Evolutionary conservation across 2,329 filamentous ascomycete species (phyloP).

Genomic region (Colletotrichum sp.): DNA sequence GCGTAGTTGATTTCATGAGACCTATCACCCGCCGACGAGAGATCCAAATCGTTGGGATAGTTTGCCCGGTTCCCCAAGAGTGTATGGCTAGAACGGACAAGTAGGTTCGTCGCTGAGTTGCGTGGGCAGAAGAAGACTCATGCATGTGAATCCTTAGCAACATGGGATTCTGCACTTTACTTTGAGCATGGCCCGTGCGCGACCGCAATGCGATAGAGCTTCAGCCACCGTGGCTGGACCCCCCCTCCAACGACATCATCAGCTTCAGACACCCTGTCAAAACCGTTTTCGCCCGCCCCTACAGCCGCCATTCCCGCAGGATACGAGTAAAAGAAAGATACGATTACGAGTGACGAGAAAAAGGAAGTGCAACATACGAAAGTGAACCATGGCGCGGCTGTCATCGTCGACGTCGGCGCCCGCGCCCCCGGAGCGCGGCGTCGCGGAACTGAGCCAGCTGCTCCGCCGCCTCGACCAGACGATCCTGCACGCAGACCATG

Average conservation of each 20-base stretch:
- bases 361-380: neutral
- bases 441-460: slow-evolving; percentile 64
- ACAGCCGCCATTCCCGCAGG: neutral
- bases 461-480: slow-evolving; percentile 69
- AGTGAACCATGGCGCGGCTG: slow-evolving; percentile 14
- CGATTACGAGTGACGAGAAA: neutral
- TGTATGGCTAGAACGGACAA: neutral
- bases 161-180: neutral
- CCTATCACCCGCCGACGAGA: neutral
- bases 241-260: slow-evolving; percentile 17
- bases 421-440: slow-evolving; percentile 31
- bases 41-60: neutral
- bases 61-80: neutral
- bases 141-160: neutral
- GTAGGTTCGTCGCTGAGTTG: neutral
- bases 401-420: neutral
- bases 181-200: neutral
- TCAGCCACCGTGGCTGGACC: slow-evolving; percentile 24
- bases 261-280: slow-evolving; percentile 11
- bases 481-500: slow-evolving; percentile 65
- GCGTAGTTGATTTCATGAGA: neutral
- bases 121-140: neutral
- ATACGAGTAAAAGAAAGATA: neutral
- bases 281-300: neutral
- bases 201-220: slow-evolving; percentile 3